A percentile compares a stretch with the other conserved stretches of the same genome.
phyloP scores from a whole-genome alignment of 768 basidiomycete species.

The Pilatotrama ljubarskyi region DNA sequence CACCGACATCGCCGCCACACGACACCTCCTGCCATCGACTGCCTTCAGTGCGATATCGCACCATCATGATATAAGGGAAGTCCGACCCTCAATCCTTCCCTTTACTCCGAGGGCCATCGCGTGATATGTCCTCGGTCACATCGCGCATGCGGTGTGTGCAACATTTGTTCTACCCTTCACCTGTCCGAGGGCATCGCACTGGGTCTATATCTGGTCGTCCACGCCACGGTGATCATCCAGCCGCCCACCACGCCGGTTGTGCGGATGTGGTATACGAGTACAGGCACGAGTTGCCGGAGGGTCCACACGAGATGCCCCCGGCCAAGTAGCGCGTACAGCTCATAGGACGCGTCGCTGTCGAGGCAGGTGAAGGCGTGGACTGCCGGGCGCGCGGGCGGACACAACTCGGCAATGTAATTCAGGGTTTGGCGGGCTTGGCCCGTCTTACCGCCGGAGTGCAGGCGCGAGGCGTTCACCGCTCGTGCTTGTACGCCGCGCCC shows the following conservation, averaged over 20 bases:
- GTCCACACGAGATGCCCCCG: not conserved
- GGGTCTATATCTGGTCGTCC: not conserved
- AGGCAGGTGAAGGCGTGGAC: not conserved
- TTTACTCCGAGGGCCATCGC: not conserved
- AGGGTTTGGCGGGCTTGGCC: slow-evolving; percentile 5
- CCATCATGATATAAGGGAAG: not conserved
- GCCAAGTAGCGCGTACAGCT: not conserved
- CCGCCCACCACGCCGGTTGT: not conserved
- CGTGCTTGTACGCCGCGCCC: not conserved
- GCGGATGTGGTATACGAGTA: not conserved
- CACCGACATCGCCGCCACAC: slow-evolving; percentile 8
- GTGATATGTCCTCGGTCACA: not conserved
- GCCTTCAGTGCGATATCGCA: not conserved
- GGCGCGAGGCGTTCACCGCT: not conserved
- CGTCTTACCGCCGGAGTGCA: slow-evolving; percentile 1
- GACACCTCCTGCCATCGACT: not conserved
- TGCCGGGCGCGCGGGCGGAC: slow-evolving; percentile 1
- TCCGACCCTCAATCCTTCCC: not conserved
- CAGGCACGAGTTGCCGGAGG: not conserved
- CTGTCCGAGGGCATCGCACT: slow-evolving; percentile 3
- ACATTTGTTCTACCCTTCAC: not conserved
- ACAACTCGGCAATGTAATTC: slow-evolving; percentile 5
- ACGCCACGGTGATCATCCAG: not conserved
- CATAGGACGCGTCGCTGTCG: not conserved
- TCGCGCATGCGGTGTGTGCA: not conserved